Base-by-base conservation (phyloP, 2,329 filamentous ascomycete genomes). In the Paecilomyces fulvus region DNA sequence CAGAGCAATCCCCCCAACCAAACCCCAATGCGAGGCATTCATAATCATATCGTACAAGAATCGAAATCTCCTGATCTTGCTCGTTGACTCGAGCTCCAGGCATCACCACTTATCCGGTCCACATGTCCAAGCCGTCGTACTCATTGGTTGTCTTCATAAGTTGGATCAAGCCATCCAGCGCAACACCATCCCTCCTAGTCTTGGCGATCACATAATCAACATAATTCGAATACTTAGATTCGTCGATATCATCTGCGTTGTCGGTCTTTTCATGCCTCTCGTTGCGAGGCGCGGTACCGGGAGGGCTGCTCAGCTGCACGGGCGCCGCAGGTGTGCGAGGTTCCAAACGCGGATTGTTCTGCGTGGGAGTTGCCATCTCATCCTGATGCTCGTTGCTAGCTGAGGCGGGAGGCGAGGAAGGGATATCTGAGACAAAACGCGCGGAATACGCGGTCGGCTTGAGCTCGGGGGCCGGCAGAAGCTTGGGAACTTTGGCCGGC, bases 91-190 rank as follows among this genome's bases (percentile, higher is more conserved):
- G 28, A 33, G 48, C 31, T 31, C 23, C 12, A 12, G 23, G 30
- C 20, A 52, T 25, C 37, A 49, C 28, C 28, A n/a, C 25, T 57
- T 57, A 69, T 30, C 60, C 61, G 55, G 55, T 62, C 63, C 64
- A 66, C 7, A 60, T 49, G 48, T 66, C 64, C 8, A 60, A 54
- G n/a, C 55, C 62, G 30, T 67, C 63, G 30, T 63, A 63, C 50
- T 64, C 60, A 30, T 65, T 65, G 9, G 65, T 62, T 23, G 70
- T 74, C 21, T 66, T 69, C 72, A 74, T 74, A 11, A 74, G 62
- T 57, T 73, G 73, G 31, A 75, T 59, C 30, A 75, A 56, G 23
- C 72, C 72, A 56, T 75, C 71, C 4, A 73, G 67, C 1, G 72
- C 72, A 46, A 72, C 70, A 14, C 71, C 72, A 37, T 65, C 59